Evolutionary conservation across 176 grass and related monocot species (phyloP).

Genomic region (Oryza punctata): DNA sequence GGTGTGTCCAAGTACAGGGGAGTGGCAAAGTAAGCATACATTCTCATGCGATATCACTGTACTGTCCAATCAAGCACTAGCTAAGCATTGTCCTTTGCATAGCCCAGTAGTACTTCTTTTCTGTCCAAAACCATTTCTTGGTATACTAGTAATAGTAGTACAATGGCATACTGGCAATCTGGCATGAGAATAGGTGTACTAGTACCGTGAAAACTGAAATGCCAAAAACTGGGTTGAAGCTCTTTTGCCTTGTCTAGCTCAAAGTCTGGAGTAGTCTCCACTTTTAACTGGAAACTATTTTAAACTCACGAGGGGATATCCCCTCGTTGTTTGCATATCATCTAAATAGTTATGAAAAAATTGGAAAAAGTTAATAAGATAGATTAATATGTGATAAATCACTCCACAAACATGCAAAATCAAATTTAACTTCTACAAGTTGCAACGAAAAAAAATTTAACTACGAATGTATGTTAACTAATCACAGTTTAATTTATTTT

Average conservation of each 20-base stretch:
- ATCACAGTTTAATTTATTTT: too few species aligned
- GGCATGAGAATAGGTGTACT: not conserved
- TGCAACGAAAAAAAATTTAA: too few species aligned
- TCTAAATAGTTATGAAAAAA: too few species aligned
- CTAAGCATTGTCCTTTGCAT: not conserved
- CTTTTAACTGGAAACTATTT: not conserved
- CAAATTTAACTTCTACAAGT: too few species aligned
- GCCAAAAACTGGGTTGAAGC: not conserved
- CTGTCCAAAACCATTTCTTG: not conserved
- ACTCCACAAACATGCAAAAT: too few species aligned
- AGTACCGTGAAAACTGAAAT: not conserved
- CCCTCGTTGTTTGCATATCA: too few species aligned
- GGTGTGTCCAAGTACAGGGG: conserved; percentile 80
- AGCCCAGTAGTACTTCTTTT: not conserved
- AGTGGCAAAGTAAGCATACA: conserved; percentile 56
- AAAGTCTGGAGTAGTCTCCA: not conserved
- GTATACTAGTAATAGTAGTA: not conserved
- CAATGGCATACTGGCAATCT: not conserved
- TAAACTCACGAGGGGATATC: too few species aligned
- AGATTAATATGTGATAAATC: too few species aligned
- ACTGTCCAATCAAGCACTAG: not conserved
- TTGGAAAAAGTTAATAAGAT: too few species aligned
- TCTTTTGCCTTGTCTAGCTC: not conserved
- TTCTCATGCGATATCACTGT: not conserved
- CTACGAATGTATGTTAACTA: too few species aligned